Percentiles rank a stretch among this genome's conserved stretches.
These are phyloP conservation scores for Agaricus subrufescens DNA, from an alignment of 768 basidiomycete species.

Conservation along the genomic window DNA sequence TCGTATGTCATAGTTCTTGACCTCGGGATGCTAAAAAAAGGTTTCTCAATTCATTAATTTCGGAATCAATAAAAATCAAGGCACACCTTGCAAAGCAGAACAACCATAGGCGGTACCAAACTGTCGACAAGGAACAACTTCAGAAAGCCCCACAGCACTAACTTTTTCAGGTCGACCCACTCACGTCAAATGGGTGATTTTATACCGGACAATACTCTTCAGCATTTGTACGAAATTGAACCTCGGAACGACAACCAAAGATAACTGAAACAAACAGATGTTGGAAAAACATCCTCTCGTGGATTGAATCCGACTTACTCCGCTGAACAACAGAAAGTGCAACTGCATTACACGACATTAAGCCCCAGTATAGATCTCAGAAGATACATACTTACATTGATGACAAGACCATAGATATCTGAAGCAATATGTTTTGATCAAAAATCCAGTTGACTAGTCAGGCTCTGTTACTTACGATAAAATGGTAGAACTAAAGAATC, in stretches of 20 bases:
- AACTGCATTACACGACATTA: slow-evolving; percentile 29
- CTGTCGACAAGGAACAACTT: slow-evolving; percentile 20
- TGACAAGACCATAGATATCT: slow-evolving; percentile 67
- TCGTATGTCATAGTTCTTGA: slow-evolving; percentile 45
- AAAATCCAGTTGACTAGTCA: not conserved
- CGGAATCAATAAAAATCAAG: not conserved
- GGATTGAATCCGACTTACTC: slow-evolving; percentile 30
- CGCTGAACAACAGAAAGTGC: slow-evolving; percentile 51
- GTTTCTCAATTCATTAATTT: not conserved
- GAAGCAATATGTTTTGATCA: not conserved
- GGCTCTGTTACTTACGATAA: slow-evolving; percentile 43
- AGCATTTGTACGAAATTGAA: slow-evolving; percentile 63
- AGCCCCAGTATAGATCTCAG: not conserved
- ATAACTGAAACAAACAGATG: slow-evolving; percentile 27
- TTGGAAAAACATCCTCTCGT: not conserved
- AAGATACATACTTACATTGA: slow-evolving; percentile 36
- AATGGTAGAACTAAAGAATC: slow-evolving; percentile 47
- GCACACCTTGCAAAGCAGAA: slow-evolving; percentile 52
- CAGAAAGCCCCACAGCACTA: not conserved
- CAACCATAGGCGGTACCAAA: slow-evolving; percentile 53
- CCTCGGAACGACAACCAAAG: slow-evolving; percentile 55
- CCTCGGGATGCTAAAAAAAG: slow-evolving; percentile 39
- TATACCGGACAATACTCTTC: slow-evolving; percentile 52
- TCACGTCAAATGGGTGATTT: slow-evolving; percentile 50
- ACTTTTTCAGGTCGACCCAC: slow-evolving; percentile 7